Percentiles rank a stretch among this genome's conserved stretches.
Conservation (phyloP, 2,329 filamentous ascomycete genomes). For the Colletotrichum simmondsii region DNA sequence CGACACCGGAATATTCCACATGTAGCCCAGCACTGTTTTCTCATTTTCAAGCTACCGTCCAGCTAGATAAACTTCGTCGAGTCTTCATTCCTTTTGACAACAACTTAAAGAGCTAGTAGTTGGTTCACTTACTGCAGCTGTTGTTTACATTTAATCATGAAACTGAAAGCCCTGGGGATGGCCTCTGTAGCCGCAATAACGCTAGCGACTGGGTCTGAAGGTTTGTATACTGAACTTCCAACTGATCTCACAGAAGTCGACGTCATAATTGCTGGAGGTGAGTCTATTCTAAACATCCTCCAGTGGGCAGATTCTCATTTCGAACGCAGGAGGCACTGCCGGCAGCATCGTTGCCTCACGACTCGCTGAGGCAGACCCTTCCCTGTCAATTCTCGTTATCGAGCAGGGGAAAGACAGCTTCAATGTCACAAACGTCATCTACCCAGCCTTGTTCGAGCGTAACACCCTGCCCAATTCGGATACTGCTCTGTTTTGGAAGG, state of each 20-base stretch:
- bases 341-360: conserved; percentile 42
- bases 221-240: conserved; percentile 36
- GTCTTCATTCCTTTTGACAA: not conserved
- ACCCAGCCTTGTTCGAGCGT: conserved; percentile 37
- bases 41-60: not conserved
- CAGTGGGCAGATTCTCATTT: not conserved
- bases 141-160: not conserved
- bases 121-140: no score
- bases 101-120: not conserved
- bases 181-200: not conserved
- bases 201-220: conserved; percentile 30
- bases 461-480: conserved; percentile 21
- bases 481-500: conserved; percentile 39
- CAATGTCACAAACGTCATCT: conserved; percentile 39
- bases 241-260: conserved; percentile 56
- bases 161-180: not conserved
- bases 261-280: conserved; percentile 61
- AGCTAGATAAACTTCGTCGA: not conserved
- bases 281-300: not conserved
- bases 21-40: not conserved
- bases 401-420: conserved; percentile 42
- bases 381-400: conserved; percentile 42
- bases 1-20: not conserved
- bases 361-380: conserved; percentile 39
- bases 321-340: conserved; percentile 40